Conservation (phyloP, 768 basidiomycete species). For the Kwoniella sp. region DNA sequence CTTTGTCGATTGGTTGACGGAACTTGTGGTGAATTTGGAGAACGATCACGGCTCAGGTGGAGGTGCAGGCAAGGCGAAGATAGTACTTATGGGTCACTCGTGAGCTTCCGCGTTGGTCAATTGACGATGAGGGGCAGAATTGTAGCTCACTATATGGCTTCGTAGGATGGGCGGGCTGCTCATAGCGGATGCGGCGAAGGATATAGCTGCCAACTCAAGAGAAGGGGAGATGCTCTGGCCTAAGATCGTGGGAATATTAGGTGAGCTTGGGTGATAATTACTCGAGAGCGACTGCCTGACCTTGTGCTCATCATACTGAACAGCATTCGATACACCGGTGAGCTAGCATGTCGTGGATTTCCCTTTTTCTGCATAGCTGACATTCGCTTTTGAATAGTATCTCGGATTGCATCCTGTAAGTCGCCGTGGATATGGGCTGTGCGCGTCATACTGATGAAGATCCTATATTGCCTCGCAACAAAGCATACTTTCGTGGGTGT, state of each 20-base stretch:
- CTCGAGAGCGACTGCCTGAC: background rate
- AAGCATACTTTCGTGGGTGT: conserved; percentile 46
- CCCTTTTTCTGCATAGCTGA: conserved; percentile 29
- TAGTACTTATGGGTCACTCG: conserved; percentile 82
- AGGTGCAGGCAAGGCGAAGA: conserved; percentile 61
- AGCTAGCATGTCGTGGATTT: too few species aligned
- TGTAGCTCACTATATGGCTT: background rate
- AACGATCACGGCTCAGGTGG: conserved; percentile 73
- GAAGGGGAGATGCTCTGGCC: conserved; percentile 77
- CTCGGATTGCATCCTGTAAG: conserved; percentile 75
- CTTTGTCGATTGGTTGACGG: conserved; percentile 90
- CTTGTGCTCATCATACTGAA: too few species aligned
- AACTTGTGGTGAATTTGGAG: conserved; percentile 81
- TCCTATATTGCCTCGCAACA: background rate
- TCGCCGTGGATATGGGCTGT: background rate
- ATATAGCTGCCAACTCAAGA: conserved; percentile 72
- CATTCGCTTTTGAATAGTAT: conserved; percentile 61
- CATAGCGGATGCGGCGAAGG: conserved; percentile 77
- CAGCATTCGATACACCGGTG: conserved; percentile 91
- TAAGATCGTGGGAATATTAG: conserved; percentile 67
- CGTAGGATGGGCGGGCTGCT: conserved; percentile 88
- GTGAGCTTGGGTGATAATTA: conserved; percentile 23
- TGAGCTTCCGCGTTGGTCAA: conserved; percentile 26
- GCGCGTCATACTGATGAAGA: background rate
- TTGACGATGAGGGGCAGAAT: background rate